phyloP scores from a whole-genome alignment of 371 early-diverging fungal species.

The Blastocladiella emersonii region DNA sequence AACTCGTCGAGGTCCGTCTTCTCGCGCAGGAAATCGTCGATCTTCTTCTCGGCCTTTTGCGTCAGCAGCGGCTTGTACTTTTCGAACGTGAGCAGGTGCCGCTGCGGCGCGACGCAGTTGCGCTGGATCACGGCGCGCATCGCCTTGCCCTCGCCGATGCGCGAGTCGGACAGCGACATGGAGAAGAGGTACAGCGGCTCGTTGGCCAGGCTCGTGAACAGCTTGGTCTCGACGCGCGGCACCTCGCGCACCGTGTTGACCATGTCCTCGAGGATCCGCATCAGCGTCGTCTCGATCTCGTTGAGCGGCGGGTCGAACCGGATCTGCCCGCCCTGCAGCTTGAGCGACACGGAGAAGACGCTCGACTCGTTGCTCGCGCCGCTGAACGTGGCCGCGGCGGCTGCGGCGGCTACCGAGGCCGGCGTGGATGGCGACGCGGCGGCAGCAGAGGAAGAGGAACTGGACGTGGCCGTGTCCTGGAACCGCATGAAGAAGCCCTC shows the following conservation, averaged over 20 bases:
- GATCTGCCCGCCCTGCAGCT: constrained; percentile 29
- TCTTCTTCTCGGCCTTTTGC: constrained; percentile 37
- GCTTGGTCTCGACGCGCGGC: constrained; percentile 35
- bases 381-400: neutral
- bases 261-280: constrained; percentile 30
- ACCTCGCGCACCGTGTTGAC: constrained; percentile 25
- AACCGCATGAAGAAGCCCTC: constrained; percentile 18
- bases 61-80: constrained; percentile 37
- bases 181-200: constrained; percentile 23
- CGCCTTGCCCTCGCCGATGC: constrained; percentile 31
- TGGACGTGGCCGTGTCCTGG: too few species aligned
- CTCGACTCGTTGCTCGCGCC: neutral
- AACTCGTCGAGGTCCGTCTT: constrained; percentile 38
- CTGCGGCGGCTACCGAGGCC: too few species aligned
- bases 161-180: constrained; percentile 30
- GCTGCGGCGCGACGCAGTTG: constrained; percentile 35
- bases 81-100: constrained; percentile 33
- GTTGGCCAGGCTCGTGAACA: constrained; percentile 27
- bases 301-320: constrained; percentile 36
- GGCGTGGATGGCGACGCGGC: too few species aligned
- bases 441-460: neutral
- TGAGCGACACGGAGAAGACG: constrained; percentile 24
- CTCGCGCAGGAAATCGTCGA: constrained; percentile 42
- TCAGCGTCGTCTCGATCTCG: constrained; percentile 28
- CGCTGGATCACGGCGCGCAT: constrained; percentile 25